Evolutionary conservation across 2,329 filamentous ascomycete species (phyloP).

Genomic region (Fusarium oxysporum): DNA sequence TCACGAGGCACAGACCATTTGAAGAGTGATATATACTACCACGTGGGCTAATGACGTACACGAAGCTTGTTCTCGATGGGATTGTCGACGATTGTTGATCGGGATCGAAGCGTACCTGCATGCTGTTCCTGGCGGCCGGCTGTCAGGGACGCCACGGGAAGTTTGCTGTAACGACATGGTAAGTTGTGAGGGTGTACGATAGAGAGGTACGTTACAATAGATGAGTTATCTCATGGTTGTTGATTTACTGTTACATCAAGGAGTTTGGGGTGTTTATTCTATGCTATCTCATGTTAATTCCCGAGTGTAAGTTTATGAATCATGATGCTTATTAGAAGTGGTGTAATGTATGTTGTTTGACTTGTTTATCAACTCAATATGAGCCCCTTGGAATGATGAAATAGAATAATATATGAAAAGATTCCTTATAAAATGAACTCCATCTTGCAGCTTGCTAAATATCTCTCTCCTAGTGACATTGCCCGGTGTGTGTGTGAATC

Average conservation of each 20-base stretch:
- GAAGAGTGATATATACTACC: conserved; percentile 20
- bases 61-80: conserved; percentile 5
- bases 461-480: too few relatives aligned
- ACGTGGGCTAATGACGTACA: conserved; percentile 40
- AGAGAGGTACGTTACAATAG: not conserved
- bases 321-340: not conserved
- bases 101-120: conserved; percentile 31
- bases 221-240: not conserved
- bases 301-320: not conserved
- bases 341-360: too few relatives aligned
- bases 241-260: not conserved
- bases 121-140: conserved; percentile 32
- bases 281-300: not conserved
- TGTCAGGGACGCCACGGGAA: conserved; percentile 31
- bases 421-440: too few relatives aligned
- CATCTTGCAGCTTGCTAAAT: not conserved
- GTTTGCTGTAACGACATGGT: conserved; percentile 21
- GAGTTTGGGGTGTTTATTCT: not conserved
- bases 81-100: conserved; percentile 22
- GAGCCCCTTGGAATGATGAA: not conserved
- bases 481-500: not conserved
- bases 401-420: not conserved
- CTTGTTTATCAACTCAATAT: not conserved
- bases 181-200: not conserved
- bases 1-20: conserved; percentile 34